Evolutionary conservation across 176 grass and related monocot species (phyloP).

Genomic region (Ampelocalamus luodianensis): DNA sequence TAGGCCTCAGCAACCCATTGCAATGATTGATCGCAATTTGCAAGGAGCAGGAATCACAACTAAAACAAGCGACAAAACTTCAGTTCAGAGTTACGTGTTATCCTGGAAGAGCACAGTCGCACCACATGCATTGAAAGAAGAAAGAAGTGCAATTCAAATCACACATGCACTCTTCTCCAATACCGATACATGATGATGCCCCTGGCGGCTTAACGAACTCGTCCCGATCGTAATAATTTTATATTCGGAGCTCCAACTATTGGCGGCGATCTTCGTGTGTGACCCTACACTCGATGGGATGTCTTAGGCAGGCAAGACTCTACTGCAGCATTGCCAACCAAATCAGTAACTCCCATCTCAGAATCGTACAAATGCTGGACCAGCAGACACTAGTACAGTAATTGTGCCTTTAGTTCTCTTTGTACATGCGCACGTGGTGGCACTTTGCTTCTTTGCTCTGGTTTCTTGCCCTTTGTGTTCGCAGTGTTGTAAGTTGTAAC

Average conservation of each 20-base stretch:
- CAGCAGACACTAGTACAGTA: conserved; percentile 5
- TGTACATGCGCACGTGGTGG: not conserved
- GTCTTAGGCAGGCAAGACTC: not conserved
- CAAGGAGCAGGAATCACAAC: conserved; percentile 4
- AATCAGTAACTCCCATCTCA: not conserved
- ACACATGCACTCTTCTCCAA: not conserved
- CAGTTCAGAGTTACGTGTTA: conserved; percentile 5
- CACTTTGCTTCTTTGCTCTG: conserved; percentile 39
- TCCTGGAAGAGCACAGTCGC: not conserved
- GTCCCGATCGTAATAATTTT: not conserved
- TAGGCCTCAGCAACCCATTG: not conserved
- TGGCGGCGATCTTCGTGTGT: not conserved
- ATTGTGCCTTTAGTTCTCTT: not conserved
- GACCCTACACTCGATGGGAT: not conserved
- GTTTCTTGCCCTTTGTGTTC: not conserved
- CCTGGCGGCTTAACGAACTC: not conserved
- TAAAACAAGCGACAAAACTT: conserved; percentile 30
- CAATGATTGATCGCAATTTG: not conserved
- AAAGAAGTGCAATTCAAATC: not conserved
- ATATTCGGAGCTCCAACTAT: conserved; percentile 35
- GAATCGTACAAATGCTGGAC: conserved; percentile 2
- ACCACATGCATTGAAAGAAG: not conserved
- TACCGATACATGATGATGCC: not conserved
- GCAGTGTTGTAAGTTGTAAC: conserved; percentile 12
- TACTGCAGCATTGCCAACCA: conserved; percentile 26